phyloP scores from a whole-genome alignment of 2,329 filamentous ascomycete genomes.

The Neurospora crassa region DNA sequence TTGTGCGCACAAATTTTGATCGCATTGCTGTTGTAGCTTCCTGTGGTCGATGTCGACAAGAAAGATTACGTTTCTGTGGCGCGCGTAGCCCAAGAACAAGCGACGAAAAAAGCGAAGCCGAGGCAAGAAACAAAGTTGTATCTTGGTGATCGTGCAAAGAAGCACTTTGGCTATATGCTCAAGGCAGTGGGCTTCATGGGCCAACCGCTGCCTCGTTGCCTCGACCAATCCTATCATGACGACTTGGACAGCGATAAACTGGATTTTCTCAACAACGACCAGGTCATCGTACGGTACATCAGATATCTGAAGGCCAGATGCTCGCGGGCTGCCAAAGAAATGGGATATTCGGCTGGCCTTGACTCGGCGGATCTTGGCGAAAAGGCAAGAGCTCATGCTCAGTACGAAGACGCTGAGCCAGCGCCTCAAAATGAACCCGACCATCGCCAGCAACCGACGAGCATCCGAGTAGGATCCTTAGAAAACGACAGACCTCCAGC shows the following conservation, averaged over 20 bases:
- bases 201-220: conserved; percentile 2
- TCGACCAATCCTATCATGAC: conserved; percentile 4
- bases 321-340: not conserved
- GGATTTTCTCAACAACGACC: not conserved
- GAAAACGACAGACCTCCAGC: not conserved
- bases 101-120: not conserved
- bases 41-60: conserved; percentile 3
- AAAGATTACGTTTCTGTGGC: conserved; percentile 1
- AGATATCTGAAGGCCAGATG: not conserved
- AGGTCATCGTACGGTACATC: conserved; percentile 4
- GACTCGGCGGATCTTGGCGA: not conserved
- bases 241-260: conserved; percentile 1
- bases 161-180: not conserved
- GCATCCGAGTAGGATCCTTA: not conserved
- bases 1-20: not conserved
- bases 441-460: not conserved
- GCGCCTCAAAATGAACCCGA: not conserved
- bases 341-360: not conserved
- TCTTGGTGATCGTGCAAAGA: not conserved
- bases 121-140: not conserved
- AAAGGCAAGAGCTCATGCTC: not conserved
- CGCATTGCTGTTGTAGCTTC: not conserved
- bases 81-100: not conserved
- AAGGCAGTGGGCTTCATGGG: not conserved
- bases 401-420: not conserved